Evolutionary conservation across 805 yeast species (phyloP), one percentile per base, ranked within the genome.

Genomic region (Candida boidinii): DNA sequence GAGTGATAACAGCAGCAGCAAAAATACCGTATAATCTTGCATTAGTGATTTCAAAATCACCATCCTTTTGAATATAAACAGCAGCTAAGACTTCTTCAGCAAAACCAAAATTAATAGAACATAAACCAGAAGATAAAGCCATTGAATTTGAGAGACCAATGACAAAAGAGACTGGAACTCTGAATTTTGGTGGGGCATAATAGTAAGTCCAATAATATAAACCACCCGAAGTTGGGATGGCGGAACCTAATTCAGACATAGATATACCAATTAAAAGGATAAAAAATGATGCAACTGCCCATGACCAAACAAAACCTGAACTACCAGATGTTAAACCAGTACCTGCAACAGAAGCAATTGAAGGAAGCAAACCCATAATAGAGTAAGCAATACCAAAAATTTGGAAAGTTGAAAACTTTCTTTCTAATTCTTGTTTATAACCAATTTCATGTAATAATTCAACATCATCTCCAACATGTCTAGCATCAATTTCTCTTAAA

Each of bases 171-270:
- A 76, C 49, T 0, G 76, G 73, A 13, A 68, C 66, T 42, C 69
- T 63, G 23, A 61, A 43, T 7, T 45, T 42, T 26, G 60, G 68
- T 2, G 84, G 86, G 10, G 85, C 73, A 46, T 73, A 78, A 48
- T 73, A 68, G 52, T 68, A 74, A 0, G 82, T 72, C 75, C 79
- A 75, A 51, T 69, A 73, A 48, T 76, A 79, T 23, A 79, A 58
- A 4, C 87, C 87, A 30, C 87, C 87, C 12, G 79, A 70, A 0
- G 86, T 79, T 19, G 88, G 87, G 41, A 75, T 67, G 2, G 84
- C 68, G 26, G 77, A 67, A 1, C 80, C 82, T 41, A 77, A 53
- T 43, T 76, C 79, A 2, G 82, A 64, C 76, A 80, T 71, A n/a
- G 77, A 60, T 11, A 69, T 36, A 13, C 84, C 86, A 22, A 74